Conservation (phyloP, 495 filamentous ascomycete genomes). For the Penicillium canariense region DNA sequence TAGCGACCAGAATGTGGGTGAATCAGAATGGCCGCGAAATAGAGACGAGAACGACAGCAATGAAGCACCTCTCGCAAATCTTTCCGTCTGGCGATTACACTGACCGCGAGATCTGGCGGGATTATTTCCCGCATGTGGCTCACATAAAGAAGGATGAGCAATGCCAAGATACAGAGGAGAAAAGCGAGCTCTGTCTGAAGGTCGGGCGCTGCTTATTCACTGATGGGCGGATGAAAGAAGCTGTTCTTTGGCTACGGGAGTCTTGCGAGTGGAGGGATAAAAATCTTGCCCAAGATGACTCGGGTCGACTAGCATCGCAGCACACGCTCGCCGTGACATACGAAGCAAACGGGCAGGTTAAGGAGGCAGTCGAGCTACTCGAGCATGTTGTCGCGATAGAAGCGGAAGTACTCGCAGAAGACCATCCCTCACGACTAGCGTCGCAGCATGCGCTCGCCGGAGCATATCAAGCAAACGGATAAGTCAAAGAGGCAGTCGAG, state of each 20-base stretch:
- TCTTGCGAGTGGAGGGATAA: neutral
- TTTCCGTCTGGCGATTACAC: slow-evolving; percentile 27
- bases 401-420: slow-evolving; percentile 19
- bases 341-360: slow-evolving; percentile 21
- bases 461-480: slow-evolving; percentile 26
- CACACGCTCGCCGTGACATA: slow-evolving; percentile 27
- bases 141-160: neutral
- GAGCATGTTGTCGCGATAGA: slow-evolving; percentile 29
- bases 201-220: slow-evolving; percentile 11
- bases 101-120: slow-evolving; percentile 28
- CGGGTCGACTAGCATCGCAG: slow-evolving; percentile 25
- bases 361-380: slow-evolving; percentile 28
- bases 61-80: too few relatives aligned
- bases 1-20: too few relatives aligned
- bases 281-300: slow-evolving; percentile 15
- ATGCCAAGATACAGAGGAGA: slow-evolving; percentile 10
- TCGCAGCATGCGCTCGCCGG: slow-evolving; percentile 28
- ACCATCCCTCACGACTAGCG: slow-evolving; percentile 24
- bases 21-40: too few relatives aligned
- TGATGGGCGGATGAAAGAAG: slow-evolving; percentile 28
- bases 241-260: slow-evolving; percentile 16
- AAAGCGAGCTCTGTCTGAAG: slow-evolving; percentile 9
- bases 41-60: too few relatives aligned
- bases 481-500: slow-evolving; percentile 27
- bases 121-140: slow-evolving; percentile 33